A percentile compares a stretch with the other conserved stretches of the same genome.
Conservation (phyloP, 768 basidiomycete genomes). For the Rhodotorula toruloides region DNA sequence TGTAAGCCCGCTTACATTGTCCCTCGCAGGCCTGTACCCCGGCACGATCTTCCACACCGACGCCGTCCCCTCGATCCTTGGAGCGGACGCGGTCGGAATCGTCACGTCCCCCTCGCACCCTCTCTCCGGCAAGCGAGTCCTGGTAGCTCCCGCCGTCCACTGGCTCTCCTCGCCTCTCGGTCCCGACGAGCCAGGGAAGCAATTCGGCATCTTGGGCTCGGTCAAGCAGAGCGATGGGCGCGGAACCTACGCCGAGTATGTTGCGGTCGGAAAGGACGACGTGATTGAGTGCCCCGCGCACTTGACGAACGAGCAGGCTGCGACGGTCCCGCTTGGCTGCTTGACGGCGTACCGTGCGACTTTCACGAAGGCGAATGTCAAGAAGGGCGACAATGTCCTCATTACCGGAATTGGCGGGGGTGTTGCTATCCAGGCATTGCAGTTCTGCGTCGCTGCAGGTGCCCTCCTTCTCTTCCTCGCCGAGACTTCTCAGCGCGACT, state of each 20-base stretch:
- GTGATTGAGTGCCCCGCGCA: constrained; percentile 64
- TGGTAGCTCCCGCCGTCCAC: constrained; percentile 25
- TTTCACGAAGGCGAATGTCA: constrained; percentile 61
- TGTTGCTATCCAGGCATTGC: constrained; percentile 69
- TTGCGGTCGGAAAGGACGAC: constrained; percentile 62
- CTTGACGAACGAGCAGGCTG: constrained; percentile 55
- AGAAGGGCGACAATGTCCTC: constrained; percentile 64
- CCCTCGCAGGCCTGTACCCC: constrained; percentile 34
- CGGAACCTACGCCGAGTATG: constrained; percentile 72
- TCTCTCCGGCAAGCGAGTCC: constrained; percentile 29
- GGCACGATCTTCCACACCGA: constrained; percentile 34
- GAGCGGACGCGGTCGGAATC: constrained; percentile 41
- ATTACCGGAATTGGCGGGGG: constrained; percentile 60
- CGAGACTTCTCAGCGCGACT: too few relatives aligned
- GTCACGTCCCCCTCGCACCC: constrained; percentile 31
- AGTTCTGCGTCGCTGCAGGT: constrained; percentile 68
- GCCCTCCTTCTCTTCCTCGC: constrained; percentile 37
- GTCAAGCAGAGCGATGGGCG: constrained; percentile 49
- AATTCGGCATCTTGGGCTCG: constrained; percentile 67
- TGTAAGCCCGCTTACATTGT: not conserved
- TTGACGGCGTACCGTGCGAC: constrained; percentile 76
- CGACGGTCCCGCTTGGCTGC: constrained; percentile 72
- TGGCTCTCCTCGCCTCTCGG: constrained; percentile 35
- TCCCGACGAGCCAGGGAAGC: constrained; percentile 42
- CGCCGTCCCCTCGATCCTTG: constrained; percentile 29